Conservation (phyloP, 1,139 yeast species). For the Petasospora rhodanensis region DNA sequence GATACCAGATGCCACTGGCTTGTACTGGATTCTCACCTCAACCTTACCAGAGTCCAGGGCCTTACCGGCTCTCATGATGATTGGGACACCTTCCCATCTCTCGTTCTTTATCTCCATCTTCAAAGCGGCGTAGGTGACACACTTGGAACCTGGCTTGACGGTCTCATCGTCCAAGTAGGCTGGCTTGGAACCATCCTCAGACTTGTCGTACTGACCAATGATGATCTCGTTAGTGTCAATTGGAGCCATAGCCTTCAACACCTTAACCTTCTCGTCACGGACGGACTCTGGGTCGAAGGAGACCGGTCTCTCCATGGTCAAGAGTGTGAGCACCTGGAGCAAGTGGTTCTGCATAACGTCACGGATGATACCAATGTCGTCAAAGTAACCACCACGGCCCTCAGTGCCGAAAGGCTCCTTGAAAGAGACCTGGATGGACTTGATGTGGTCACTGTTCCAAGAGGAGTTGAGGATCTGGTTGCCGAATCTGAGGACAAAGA, state of each 20-base stretch:
- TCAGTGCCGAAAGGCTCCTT: slow-evolving; percentile 98
- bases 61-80: slow-evolving; percentile 94
- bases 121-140: slow-evolving; percentile 90
- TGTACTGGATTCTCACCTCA: slow-evolving; percentile 90
- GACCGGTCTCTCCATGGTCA: slow-evolving; percentile 95
- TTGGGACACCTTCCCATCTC: slow-evolving; percentile 98
- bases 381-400: slow-evolving; percentile 98
- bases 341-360: slow-evolving; percentile 98
- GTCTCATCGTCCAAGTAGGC: slow-evolving; percentile 90
- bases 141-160: slow-evolving; percentile 75
- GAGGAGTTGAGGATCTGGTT: slow-evolving; percentile 79
- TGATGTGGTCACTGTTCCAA: slow-evolving; percentile 80
- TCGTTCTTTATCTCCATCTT: slow-evolving; percentile 77
- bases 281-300: slow-evolving; percentile 88
- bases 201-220: slow-evolving; percentile 82
- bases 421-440: slow-evolving; percentile 80
- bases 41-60: slow-evolving; percentile 91
- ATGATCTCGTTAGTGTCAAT: slow-evolving; percentile 64
- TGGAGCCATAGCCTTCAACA: slow-evolving; percentile 73
- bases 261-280: slow-evolving; percentile 94
- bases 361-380: slow-evolving; percentile 89
- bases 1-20: slow-evolving; percentile 78
- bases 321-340: slow-evolving; percentile 82
- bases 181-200: slow-evolving; percentile 86
- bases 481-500: slow-evolving; percentile 84